A percentile compares a stretch with the other conserved stretches of the same genome.
Conservation (phyloP, 306 rosid species). For the Cucumis hystrix region DNA sequence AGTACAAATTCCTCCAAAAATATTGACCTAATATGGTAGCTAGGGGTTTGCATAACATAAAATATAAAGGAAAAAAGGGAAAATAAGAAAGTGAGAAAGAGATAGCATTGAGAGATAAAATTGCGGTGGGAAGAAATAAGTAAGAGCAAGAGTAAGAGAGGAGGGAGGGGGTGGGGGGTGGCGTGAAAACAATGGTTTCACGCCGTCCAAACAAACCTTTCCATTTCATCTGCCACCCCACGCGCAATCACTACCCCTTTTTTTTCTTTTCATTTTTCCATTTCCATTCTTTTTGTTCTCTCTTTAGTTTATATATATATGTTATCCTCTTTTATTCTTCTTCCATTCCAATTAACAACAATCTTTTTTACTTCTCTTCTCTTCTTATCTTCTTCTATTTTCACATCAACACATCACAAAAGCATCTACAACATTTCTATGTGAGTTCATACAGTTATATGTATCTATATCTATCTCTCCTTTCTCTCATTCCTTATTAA, state of each 20-base stretch:
- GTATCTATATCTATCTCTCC: too few species aligned
- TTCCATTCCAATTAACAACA: neutral
- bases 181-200: constrained; percentile 80
- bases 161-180: constrained; percentile 28
- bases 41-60: neutral
- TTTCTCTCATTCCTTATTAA: neutral
- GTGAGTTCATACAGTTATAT: neutral
- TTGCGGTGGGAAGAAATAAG: constrained; percentile 26
- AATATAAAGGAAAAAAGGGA: neutral
- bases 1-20: neutral
- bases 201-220: constrained; percentile 91
- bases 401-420: neutral
- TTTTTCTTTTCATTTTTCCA: neutral
- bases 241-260: constrained; percentile 65
- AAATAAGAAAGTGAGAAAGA: neutral
- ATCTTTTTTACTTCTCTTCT: neutral
- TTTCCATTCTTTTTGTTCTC: neutral
- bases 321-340: neutral
- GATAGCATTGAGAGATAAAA: constrained; percentile 29
- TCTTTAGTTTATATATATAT: neutral
- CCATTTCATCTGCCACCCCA: constrained; percentile 60
- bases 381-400: neutral
- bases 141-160: neutral
- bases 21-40: neutral
- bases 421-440: neutral